A percentile compares a stretch with the other conserved stretches of the same genome.
Conservation (phyloP, 257 asterid genomes). For the Solanum corneliomulleri region DNA sequence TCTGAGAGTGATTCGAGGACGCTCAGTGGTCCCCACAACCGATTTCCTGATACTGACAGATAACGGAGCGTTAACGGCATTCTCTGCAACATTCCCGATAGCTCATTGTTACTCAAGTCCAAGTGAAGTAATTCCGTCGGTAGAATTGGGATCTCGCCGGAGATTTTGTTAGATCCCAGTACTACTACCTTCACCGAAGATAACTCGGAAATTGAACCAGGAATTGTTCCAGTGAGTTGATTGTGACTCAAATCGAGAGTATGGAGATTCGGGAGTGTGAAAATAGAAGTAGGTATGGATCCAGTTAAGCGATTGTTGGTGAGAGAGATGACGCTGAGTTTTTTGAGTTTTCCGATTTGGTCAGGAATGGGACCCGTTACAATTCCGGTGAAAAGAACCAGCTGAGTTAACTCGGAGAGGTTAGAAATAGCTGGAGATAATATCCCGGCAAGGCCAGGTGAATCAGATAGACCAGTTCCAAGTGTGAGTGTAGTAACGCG, state of each 20-base stretch:
- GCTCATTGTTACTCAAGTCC: conserved; percentile 39
- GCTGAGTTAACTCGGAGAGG: conserved; percentile 44
- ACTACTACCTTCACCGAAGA: conserved; percentile 28
- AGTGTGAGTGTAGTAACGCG: conserved; percentile 28
- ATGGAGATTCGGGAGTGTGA: conserved; percentile 38
- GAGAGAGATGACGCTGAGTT: conserved; percentile 48
- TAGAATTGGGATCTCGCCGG: conserved; percentile 22
- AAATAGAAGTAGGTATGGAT: conserved; percentile 25
- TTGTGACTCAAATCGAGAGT: conserved; percentile 73
- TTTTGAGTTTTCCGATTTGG: conserved; percentile 21
- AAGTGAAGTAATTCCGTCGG: conserved; percentile 45
- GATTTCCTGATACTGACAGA: conserved; percentile 39
- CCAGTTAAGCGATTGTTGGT: conserved; percentile 61
- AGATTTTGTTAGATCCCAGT: conserved; percentile 31
- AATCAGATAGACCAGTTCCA: conserved; percentile 63
- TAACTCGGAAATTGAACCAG: conserved; percentile 8
- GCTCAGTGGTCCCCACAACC: conserved; percentile 50
- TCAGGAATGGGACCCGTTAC: conserved; percentile 66
- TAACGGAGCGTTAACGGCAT: conserved; percentile 54
- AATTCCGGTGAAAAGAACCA: conserved; percentile 61
- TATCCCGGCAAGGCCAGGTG: conserved; percentile 56
- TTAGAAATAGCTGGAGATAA: conserved; percentile 39
- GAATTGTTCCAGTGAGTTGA: conserved; percentile 35
- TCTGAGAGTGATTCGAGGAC: conserved; percentile 27
- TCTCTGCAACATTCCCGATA: conserved; percentile 37